These are phyloP conservation scores for Poterioochromonas sp. DNA, from an alignment of 352 stramenopile genomes.

Conservation along the genomic window DNA sequence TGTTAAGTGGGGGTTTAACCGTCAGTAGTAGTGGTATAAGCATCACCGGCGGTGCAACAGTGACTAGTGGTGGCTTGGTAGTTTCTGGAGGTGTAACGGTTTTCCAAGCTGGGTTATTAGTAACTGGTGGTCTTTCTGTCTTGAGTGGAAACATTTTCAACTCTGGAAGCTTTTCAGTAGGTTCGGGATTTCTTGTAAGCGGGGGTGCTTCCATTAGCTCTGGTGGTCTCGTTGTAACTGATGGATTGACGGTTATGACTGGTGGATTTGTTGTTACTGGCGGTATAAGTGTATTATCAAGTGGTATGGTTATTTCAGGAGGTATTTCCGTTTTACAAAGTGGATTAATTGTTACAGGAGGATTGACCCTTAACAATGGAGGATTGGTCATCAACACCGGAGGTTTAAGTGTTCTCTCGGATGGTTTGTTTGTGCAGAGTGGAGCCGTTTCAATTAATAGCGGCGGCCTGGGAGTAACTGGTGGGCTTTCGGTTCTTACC, in stretches of 20 bases:
- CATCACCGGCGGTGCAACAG: background rate
- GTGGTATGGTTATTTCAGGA: slow-evolving; percentile 9
- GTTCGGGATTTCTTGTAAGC: no score
- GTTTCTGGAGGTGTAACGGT: slow-evolving; percentile 17
- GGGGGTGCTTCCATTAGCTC: background rate
- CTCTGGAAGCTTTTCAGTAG: no score
- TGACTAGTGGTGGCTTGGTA: background rate
- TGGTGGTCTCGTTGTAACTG: slow-evolving; percentile 7
- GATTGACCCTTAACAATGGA: background rate
- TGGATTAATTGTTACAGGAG: slow-evolving; percentile 18
- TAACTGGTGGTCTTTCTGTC: slow-evolving; percentile 26
- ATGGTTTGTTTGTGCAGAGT: background rate
- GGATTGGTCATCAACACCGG: slow-evolving; percentile 9
- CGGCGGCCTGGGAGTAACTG: background rate
- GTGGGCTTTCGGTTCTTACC: background rate
- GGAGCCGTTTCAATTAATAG: background rate
- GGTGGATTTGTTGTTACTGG: slow-evolving; percentile 6
- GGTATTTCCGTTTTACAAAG: background rate
- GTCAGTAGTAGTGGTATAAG: background rate
- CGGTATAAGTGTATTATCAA: background rate
- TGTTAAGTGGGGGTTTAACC: background rate
- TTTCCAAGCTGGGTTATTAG: background rate
- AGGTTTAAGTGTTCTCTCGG: background rate
- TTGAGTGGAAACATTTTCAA: background rate
- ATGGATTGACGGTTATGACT: background rate